Base-by-base conservation (phyloP, 805 yeast genomes). In the Starmera caribaea region DNA sequence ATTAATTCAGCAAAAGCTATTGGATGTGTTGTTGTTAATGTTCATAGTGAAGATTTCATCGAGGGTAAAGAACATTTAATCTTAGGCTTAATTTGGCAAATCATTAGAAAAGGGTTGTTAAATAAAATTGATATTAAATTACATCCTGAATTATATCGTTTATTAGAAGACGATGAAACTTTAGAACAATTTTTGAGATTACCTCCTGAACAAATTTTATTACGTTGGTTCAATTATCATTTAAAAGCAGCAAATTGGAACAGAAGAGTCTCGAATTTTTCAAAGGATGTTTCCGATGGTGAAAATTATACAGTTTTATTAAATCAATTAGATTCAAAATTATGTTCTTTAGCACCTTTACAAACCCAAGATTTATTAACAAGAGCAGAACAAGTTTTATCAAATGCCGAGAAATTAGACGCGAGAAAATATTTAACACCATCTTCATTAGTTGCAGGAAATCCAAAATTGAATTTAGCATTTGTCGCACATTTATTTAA, bases 1-100 rank as follows among this genome's bases (percentile, higher is more conserved):
- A 86, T 92, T 64, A 92, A 92, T 63, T 92, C 98, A 3, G 98
- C 98, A 27, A 92, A 92, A 66, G 98, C 97, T 39, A 92, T 92
- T 64, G 98, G 98, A 16, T 90, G 97, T 71, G 84, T 92, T 42
- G 97, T 92, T 37, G 97, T 92, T 38, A 92, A 92, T 57, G 97
- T 92, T 38, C 97, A 90, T 53, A 84, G 97, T 13, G 96, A 88
- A 58, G 96, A 88, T 59, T 85, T 89, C 39, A 81, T 86, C 46
- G 97, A 88, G 54, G 97, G 97, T 51, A 89, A 84, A 52, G 94
- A 87, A 57, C 96, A 89, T 62, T 73, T 89, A 59, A 83, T 89
- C 42, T 65, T 90, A 47, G 97, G 97, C 41, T 70, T 89, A 48
- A 81, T 89, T 50, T 89, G 97, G 97, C 98, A 92, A 69, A 85